phyloP scores from a whole-genome alignment of 1,284 basidiomycete species.

The Sphagnurus paluster region DNA sequence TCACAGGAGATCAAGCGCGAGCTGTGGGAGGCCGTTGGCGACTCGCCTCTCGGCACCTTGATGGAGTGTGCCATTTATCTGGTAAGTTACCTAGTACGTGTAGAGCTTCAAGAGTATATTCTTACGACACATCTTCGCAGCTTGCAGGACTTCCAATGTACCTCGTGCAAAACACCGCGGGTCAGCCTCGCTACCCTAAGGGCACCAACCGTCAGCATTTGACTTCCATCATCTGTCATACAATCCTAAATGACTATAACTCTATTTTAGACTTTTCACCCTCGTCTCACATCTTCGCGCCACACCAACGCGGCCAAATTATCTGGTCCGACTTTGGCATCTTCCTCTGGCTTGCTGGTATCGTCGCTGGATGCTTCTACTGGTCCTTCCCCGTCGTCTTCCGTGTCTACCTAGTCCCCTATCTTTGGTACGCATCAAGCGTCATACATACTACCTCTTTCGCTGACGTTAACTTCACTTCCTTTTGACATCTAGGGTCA shows the following conservation, averaged over 20 bases:
- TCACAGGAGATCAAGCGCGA: slow-evolving; percentile 75
- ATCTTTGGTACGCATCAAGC: slow-evolving; percentile 70
- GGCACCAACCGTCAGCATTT: slow-evolving; percentile 75
- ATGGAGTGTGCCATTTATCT: slow-evolving; percentile 67
- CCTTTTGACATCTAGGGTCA: slow-evolving; percentile 44
- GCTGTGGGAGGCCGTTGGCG: slow-evolving; percentile 84
- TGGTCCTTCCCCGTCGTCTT: slow-evolving; percentile 79
- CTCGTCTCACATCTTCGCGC: slow-evolving; percentile 77
- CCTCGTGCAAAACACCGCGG: slow-evolving; percentile 82
- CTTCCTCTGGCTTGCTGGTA: slow-evolving; percentile 61
- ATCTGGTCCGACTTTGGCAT: slow-evolving; percentile 86
- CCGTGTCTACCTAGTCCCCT: slow-evolving; percentile 83
- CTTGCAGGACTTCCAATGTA: slow-evolving; percentile 86
- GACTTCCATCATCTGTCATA: slow-evolving; percentile 5
- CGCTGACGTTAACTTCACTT: slow-evolving; percentile 3
- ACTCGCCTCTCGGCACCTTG: slow-evolving; percentile 84
- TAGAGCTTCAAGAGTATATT: not conserved
- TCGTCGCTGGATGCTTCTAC: slow-evolving; percentile 60
- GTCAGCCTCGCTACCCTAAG: slow-evolving; percentile 82
- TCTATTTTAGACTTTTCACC: slow-evolving; percentile 76
- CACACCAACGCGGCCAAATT: slow-evolving; percentile 80
- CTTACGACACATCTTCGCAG: slow-evolving; percentile 33
- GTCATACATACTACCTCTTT: not conserved
- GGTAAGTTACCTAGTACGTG: slow-evolving; percentile 38
- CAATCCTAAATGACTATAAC: slow-evolving; percentile 3